Base-by-base conservation (phyloP, 2,329 filamentous ascomycete species). In the Hypoxylon sp. region DNA sequence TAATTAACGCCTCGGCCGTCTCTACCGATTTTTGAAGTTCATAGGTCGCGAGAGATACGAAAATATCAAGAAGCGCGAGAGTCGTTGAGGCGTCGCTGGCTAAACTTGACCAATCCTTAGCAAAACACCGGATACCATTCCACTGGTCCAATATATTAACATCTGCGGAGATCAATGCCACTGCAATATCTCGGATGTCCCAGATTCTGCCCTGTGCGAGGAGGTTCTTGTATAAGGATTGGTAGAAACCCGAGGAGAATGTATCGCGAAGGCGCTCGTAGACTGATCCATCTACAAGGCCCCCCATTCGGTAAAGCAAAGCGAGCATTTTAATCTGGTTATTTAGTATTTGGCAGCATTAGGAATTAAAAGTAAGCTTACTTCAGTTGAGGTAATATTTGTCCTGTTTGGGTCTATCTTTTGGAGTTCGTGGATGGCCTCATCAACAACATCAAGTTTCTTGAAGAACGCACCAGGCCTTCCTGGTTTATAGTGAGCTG, bases 191-290 rank as follows among this genome's bases (percentile, higher is more conserved):
- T 41, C 70, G 72, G 9, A 75, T 28, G 21, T 75, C 74, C 74
- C 74, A 75, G 5, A 75, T 57, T 6, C 74, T 67, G 11, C 74
- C 74, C n/a, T 74, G 50, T 1, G 68, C 61, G 28, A 75, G 68
- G 3, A 75, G 60, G n/a, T 25, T 32, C 19, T 13, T 41, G 48
- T 75, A 74, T 9, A 74, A 23, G 4, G 7, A 19, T 7, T 23
- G 21, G 51, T 43, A 55, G 34, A 53, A 58, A 1, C 36, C 5
- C n/a, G 41, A 13, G 58, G 52, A 34, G 30, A 69, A 69, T 7
- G 43, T 1, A n/a, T 65, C 6, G 2, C 9, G 14, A 21, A 65
- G 56, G 14, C 43, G 55, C 25, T 23, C 3, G 7, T 5, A 23
- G 4, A 57, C 10, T 7, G 3, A 7, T 5, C 30, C 7, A 13